Evolutionary conservation across 371 early-diverging fungal genomes (phyloP), one percentile per base, ranked within the genome.

Genomic region (Parasitella parasitica): DNA sequence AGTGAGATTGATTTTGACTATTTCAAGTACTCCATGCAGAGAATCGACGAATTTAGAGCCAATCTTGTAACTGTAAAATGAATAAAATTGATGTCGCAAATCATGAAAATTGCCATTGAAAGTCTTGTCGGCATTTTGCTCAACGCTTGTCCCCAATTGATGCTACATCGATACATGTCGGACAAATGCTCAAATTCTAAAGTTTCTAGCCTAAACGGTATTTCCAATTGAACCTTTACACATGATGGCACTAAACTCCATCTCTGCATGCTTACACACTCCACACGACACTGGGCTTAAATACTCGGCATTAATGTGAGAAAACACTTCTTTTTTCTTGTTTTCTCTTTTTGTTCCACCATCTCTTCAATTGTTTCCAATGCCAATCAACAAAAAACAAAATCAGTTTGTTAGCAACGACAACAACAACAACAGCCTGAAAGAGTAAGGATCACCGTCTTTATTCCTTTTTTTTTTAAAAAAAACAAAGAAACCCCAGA

Each of bases 1-100:
- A 88, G 88, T 59, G 86, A 89, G 20, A 94, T 94, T 43, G 89
- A 92, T n/a, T 94, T 91, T 76, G 91, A 94, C 58, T 94, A 92
- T 55, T 77, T 88, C 26, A 73, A 68, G 43, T 94, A 91, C 64
- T 86, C 86, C 0, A 63, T 77, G n/a, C 87, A 90, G 61, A 78
- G 92, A 4, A 57, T 92, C 20, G 54, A 59, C 3, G 46, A 46
- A 46, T 46, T 46, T 24, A 46, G 46, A 46, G 24, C 46, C 24
- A 46, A 46, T 46, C 46, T 46, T 46, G 46, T 46, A 46, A 22
- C 9, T 24, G 20, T 13, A 24, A 46, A 46, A 46, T 46, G 20
- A 46, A 46, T 22, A 46, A 46, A 24, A n/a, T n/a, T 46, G 4
- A 32, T 32, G n/a, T n/a, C n/a, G n/a, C n/a, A n/a, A n/a, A n/a